These are phyloP conservation scores for Inga laurina DNA, from an alignment of 306 rosid genomes.

Conservation along the genomic window DNA sequence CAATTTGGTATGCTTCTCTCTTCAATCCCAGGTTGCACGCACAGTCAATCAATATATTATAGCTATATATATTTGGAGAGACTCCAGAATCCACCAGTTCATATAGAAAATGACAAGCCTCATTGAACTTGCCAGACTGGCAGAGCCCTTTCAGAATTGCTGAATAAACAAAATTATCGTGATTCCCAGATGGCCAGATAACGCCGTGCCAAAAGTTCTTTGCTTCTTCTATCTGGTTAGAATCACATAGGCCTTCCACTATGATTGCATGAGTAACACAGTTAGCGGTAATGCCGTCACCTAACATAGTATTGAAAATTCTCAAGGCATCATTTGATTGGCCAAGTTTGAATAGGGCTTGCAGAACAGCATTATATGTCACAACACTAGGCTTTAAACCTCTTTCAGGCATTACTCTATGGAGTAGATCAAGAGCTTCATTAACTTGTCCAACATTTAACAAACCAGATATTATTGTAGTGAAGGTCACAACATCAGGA, in stretches of 20 bases:
- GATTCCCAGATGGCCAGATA: slow-evolving; percentile 82
- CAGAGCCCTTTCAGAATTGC: slow-evolving; percentile 81
- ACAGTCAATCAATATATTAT: slow-evolving; percentile 70
- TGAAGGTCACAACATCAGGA: slow-evolving; percentile 80
- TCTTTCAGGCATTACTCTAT: slow-evolving; percentile 55
- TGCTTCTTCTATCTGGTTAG: slow-evolving; percentile 69
- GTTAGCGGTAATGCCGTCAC: slow-evolving; percentile 50
- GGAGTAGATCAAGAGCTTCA: slow-evolving; percentile 60
- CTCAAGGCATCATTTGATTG: slow-evolving; percentile 56
- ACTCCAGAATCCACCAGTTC: slow-evolving; percentile 83
- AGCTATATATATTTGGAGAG: slow-evolving; percentile 70
- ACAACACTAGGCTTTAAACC: slow-evolving; percentile 65
- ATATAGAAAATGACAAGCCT: slow-evolving; percentile 82
- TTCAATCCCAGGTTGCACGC: slow-evolving; percentile 64
- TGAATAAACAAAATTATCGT: slow-evolving; percentile 81
- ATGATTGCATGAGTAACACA: slow-evolving; percentile 59
- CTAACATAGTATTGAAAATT: slow-evolving; percentile 47
- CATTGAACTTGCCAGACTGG: slow-evolving; percentile 47
- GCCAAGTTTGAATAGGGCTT: slow-evolving; percentile 64
- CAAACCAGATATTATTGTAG: slow-evolving; percentile 68
- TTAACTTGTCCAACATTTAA: slow-evolving; percentile 55
- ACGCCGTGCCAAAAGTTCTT: slow-evolving; percentile 76
- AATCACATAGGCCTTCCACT: slow-evolving; percentile 66
- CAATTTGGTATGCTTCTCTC: slow-evolving; percentile 70
- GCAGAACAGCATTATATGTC: slow-evolving; percentile 70